Conservation (phyloP, 208 protist species). For the Porcisia deanei region DNA sequence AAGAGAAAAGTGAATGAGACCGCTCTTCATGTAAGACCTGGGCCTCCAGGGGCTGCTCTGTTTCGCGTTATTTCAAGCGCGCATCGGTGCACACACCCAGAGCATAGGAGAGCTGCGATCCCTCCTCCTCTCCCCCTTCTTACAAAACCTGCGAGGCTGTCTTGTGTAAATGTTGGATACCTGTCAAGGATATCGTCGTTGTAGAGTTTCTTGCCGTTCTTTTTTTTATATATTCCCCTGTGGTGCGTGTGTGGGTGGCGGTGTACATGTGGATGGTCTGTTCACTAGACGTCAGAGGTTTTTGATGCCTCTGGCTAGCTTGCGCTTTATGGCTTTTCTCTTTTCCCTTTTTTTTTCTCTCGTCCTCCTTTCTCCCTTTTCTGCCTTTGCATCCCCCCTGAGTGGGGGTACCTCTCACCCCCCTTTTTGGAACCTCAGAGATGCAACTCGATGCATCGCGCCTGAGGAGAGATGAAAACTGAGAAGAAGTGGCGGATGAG, state of each 20-base stretch:
- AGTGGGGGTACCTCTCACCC: not conserved
- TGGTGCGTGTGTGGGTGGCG: too few relatives aligned
- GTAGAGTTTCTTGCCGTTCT: not conserved
- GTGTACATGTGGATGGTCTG: too few relatives aligned
- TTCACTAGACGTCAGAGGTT: too few relatives aligned
- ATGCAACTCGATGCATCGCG: too few relatives aligned
- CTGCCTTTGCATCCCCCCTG: not conserved
- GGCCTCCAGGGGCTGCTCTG: too few relatives aligned
- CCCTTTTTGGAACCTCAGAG: not conserved
- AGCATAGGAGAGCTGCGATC: too few relatives aligned
- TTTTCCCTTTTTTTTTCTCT: slow-evolving; percentile 1
- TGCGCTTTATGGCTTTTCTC: not conserved
- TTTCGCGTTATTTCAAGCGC: too few relatives aligned
- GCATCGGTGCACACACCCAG: too few relatives aligned
- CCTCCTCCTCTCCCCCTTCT: not conserved
- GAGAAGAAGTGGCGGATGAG: not conserved
- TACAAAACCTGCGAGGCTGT: not conserved
- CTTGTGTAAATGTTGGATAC: not conserved
- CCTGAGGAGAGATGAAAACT: not conserved
- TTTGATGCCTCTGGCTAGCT: not conserved
- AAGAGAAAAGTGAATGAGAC: not conserved
- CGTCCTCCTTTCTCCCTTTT: not conserved
- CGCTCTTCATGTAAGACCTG: not conserved
- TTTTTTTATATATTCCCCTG: not conserved
- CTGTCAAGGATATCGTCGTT: not conserved